Conservation (phyloP, 306 rosid species). For the Vigna reflexopilosa region DNA sequence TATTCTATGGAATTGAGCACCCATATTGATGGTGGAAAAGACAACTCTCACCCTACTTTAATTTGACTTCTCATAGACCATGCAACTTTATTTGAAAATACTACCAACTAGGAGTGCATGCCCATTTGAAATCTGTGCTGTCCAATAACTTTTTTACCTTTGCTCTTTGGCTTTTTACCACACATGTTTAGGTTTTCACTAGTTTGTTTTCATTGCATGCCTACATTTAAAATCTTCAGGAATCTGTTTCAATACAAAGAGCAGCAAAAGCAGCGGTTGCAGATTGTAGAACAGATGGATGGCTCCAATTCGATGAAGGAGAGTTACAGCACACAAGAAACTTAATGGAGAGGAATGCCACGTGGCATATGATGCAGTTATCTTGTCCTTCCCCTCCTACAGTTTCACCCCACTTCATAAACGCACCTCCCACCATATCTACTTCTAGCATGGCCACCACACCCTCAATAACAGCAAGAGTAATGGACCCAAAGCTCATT, state of each 20-base stretch:
- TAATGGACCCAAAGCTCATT: conserved; percentile 61
- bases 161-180: conserved; percentile 31
- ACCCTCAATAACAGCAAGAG: conserved; percentile 37
- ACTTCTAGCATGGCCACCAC: conserved; percentile 37
- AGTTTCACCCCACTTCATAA: conserved; percentile 35
- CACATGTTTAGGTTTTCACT: conserved; percentile 37
- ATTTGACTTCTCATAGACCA: conserved; percentile 51
- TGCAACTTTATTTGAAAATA: conserved; percentile 40
- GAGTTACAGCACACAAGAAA: conserved; percentile 70
- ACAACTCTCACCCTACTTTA: conserved; percentile 53
- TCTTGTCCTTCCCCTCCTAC: conserved; percentile 51
- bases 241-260: conserved; percentile 69
- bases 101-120: conserved; percentile 39
- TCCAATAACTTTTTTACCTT: conserved; percentile 31
- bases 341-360: conserved; percentile 82
- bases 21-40: conserved; percentile 42
- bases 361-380: conserved; percentile 81
- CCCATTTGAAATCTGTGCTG: conserved; percentile 50
- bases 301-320: conserved; percentile 75
- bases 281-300: conserved; percentile 72
- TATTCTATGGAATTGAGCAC: conserved; percentile 52
- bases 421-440: conserved; percentile 51
- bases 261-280: conserved; percentile 55
- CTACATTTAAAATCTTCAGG: conserved; percentile 57
- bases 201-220: conserved; percentile 35